phyloP scores from a whole-genome alignment of 257 asterid species.

The Plantago elongata region DNA sequence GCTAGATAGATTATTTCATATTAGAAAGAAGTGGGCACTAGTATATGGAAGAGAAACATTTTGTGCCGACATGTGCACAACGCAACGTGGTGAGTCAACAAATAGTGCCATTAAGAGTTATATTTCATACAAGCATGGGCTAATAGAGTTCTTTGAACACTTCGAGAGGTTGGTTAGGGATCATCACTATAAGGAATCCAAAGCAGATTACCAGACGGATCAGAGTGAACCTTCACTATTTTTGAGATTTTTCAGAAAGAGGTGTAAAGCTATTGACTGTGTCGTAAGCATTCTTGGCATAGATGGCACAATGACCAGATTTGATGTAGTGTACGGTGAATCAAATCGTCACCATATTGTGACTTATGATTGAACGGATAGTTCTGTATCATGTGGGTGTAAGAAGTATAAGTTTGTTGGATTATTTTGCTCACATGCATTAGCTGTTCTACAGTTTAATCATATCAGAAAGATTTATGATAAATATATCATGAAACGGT shows the following conservation, averaged over 20 bases:
- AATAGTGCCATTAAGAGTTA: too few species aligned
- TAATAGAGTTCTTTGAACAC: too few species aligned
- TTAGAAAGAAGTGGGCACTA: too few species aligned
- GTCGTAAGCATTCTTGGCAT: background rate
- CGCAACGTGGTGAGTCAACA: too few species aligned
- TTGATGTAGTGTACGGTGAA: background rate
- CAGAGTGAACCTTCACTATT: too few species aligned
- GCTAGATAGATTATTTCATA: too few species aligned
- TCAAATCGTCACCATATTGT: background rate
- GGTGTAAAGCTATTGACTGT: background rate
- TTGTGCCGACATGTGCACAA: too few species aligned
- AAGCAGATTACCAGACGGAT: too few species aligned
- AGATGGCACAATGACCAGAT: background rate
- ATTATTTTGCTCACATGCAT: conserved; percentile 4
- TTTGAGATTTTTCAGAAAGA: conserved; percentile 7
- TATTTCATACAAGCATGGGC: too few species aligned
- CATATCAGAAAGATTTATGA: background rate
- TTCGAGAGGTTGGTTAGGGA: too few species aligned
- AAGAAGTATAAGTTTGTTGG: conserved; percentile 6
- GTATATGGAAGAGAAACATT: too few species aligned
- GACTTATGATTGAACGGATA: background rate
- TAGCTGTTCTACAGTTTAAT: background rate
- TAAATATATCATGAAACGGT: conserved; percentile 6
- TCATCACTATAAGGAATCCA: too few species aligned
- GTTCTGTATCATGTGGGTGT: background rate